Evolutionary conservation across 2,329 filamentous ascomycete species (phyloP).

Genomic region (Pyrenophora teres): DNA sequence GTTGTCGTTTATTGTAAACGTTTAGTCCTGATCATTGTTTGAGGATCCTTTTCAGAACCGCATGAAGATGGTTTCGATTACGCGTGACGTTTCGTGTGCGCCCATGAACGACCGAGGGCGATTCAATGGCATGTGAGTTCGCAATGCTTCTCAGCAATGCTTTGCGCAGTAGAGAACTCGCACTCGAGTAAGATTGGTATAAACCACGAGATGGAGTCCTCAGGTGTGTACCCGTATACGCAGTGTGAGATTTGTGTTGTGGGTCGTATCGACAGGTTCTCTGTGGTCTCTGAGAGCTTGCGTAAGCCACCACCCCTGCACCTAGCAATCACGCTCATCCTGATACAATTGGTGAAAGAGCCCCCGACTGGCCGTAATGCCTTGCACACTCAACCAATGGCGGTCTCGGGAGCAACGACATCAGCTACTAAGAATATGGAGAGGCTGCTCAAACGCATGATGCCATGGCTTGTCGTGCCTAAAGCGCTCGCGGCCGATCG

Average conservation of each 20-base stretch:
- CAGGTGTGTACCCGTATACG: too few relatives aligned
- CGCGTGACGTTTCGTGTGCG: slow-evolving; percentile 30
- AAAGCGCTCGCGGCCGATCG: too few relatives aligned
- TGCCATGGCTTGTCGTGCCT: not conserved
- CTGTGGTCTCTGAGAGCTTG: not conserved
- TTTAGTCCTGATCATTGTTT: slow-evolving; percentile 17
- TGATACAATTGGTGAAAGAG: slow-evolving; percentile 8
- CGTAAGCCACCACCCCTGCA: not conserved
- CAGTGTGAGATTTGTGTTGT: too few relatives aligned
- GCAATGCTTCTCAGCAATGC: not conserved
- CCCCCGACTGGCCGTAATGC: not conserved
- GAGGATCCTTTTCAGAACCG: slow-evolving; percentile 23
- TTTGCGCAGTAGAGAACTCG: too few relatives aligned
- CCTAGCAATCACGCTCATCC: slow-evolving; percentile 2
- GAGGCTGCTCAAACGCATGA: not conserved
- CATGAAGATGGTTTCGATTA: slow-evolving; percentile 23
- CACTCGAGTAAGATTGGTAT: too few relatives aligned
- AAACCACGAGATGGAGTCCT: too few relatives aligned
- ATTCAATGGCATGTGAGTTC: not conserved
- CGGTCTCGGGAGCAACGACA: too few relatives aligned
- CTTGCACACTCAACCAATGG: not conserved
- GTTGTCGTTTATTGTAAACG: not conserved
- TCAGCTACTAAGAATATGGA: not conserved
- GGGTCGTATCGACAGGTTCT: too few relatives aligned
- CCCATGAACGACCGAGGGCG: not conserved